A percentile compares a stretch with the other conserved stretches of the same genome.
Evolutionary conservation across 345 rosid species (phyloP).

Genomic region (Salix arbutifolia): DNA sequence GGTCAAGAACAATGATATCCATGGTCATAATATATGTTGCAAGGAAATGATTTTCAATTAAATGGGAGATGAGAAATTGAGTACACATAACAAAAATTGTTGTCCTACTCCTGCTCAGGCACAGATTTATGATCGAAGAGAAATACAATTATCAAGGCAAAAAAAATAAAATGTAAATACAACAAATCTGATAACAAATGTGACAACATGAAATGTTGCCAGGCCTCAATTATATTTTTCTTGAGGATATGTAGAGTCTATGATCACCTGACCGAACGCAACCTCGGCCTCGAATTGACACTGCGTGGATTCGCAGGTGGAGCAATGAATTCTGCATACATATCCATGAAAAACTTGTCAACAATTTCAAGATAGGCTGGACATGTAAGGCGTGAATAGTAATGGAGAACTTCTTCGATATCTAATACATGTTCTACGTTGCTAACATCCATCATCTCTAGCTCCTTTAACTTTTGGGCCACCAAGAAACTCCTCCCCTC

Average conservation of each 20-base stretch:
- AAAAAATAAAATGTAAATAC: not conserved
- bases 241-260: too few species aligned
- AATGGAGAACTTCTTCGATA: constrained; percentile 68
- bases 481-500: constrained; percentile 38
- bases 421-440: constrained; percentile 60
- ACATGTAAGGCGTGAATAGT: constrained; percentile 72
- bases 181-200: not conserved
- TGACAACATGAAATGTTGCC: constrained; percentile 1
- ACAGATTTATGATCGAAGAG: not conserved
- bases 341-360: constrained; percentile 67
- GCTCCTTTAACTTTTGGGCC: constrained; percentile 54
- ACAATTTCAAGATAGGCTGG: constrained; percentile 62
- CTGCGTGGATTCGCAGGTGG: constrained; percentile 10
- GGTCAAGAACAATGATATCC: too few species aligned
- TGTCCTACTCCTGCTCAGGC: not conserved
- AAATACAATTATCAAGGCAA: not conserved
- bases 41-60: not conserved
- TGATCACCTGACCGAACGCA: constrained; percentile 2
- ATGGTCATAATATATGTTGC: too few species aligned
- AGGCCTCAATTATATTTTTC: not conserved
- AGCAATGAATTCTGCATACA: constrained; percentile 46
- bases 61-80: not conserved
- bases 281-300: constrained; percentile 18
- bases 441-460: constrained; percentile 57
- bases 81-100: not conserved